Evolutionary conservation across 1,284 basidiomycete genomes (phyloP).

Genomic region (Crocinoboletus sp.): DNA sequence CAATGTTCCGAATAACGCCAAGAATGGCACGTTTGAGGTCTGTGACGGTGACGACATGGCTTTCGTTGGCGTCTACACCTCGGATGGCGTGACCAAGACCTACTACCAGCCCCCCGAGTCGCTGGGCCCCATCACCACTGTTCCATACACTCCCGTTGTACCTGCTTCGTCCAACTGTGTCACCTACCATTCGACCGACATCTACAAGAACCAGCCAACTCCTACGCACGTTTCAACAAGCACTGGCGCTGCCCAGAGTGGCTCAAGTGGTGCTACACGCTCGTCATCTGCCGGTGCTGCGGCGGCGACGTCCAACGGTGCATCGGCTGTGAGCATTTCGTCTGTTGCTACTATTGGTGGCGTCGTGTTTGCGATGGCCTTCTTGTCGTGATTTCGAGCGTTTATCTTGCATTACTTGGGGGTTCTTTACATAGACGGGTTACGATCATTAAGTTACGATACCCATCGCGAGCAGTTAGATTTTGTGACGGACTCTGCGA

Average conservation of each 20-base stretch:
- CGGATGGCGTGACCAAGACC: slow-evolving; percentile 39
- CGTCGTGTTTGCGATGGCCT: slow-evolving; percentile 41
- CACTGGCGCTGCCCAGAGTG: slow-evolving; percentile 7
- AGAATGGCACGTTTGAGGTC: slow-evolving; percentile 50
- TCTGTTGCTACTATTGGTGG: slow-evolving; percentile 37
- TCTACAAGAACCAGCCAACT: slow-evolving; percentile 37
- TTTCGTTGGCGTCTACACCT: slow-evolving; percentile 30
- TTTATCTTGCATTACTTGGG: too few species aligned
- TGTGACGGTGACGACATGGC: slow-evolving; percentile 55
- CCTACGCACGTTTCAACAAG: slow-evolving; percentile 15
- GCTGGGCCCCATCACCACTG: slow-evolving; percentile 48
- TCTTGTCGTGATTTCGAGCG: slow-evolving; percentile 34
- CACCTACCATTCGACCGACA: slow-evolving; percentile 47
- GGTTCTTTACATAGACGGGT: neutral
- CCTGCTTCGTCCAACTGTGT: slow-evolving; percentile 64
- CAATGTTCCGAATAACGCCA: slow-evolving; percentile 63
- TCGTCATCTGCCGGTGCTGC: slow-evolving; percentile 22
- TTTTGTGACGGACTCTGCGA: too few species aligned
- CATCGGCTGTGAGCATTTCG: slow-evolving; percentile 35
- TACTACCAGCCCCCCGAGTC: slow-evolving; percentile 61
- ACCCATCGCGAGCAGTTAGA: too few species aligned
- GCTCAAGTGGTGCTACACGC: slow-evolving; percentile 22
- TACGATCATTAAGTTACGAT: neutral
- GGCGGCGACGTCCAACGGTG: slow-evolving; percentile 31
- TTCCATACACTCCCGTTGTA: slow-evolving; percentile 58